Base-by-base conservation (phyloP, 495 filamentous ascomycete genomes). In the Penicillium goetzii region DNA sequence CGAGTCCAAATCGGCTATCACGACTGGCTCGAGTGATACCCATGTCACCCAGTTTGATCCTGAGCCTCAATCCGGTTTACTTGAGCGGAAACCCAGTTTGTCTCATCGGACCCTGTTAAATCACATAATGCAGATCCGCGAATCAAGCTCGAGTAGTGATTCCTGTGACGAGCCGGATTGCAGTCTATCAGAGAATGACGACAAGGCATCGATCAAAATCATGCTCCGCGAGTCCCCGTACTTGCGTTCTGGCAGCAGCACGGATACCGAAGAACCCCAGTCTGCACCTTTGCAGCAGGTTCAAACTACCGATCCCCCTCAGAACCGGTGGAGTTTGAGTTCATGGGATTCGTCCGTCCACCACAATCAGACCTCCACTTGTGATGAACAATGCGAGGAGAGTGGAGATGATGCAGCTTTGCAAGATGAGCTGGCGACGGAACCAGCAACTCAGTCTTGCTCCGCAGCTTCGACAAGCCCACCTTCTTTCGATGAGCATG, bases 21-120 rank as follows among this genome's bases (percentile, higher is more conserved):
- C 79, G 4, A 69, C 76, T 11, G 72, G 64, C 25, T 82, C 90
- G 11, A 77, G 71, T n/a, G 84, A 81, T 9, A 83, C 85, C 21
- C 85, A 83, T 52, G 82, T 82, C n/a, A 91, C 87, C 8, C 82
- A 86, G 61, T 89, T 92, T 66, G 90, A 92, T 59, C 82, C 80
- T 33, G 90, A 92, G 55, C 85, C 86, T 43, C 89, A 92, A 68
- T 83, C 80, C 3, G 86, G 88, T n/a, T 74, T 85, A 2, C 72
- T 78, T 23, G 62, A 69, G 26, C 73, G 73, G n/a, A 75, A 71
- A 53, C 65, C 68, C 51, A 70, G 56, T 15, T 17, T 58, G n/a
- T 78, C 76, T 19, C 78, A 82, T 59, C 76, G 76, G n/a, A 82
- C 79, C 49, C 61, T 85, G 7, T 64, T 84, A 43, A 81, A 69